phyloP scores from a whole-genome alignment of 345 rosid species.

The Citrus sinensis region DNA sequence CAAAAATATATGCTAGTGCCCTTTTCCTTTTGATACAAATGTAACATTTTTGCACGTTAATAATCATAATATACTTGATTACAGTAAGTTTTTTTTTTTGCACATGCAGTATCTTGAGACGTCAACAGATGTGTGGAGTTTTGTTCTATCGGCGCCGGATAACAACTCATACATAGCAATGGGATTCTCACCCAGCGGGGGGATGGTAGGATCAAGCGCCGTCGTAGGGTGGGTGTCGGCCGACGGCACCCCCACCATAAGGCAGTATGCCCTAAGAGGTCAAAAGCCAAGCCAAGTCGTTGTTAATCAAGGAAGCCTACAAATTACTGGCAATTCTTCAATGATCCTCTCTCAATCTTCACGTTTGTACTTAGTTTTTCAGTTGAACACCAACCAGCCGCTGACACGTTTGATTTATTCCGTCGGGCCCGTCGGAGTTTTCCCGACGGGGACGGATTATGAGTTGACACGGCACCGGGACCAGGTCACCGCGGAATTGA shows the following conservation, averaged over 20 bases:
- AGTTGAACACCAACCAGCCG: conserved; percentile 45
- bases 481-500: conserved; percentile 41
- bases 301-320: conserved; percentile 55
- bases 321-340: conserved; percentile 28
- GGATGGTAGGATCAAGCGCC: conserved; percentile 76
- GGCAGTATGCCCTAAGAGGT: conserved; percentile 55
- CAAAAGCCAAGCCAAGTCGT: conserved; percentile 31
- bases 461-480: conserved; percentile 48
- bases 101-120: conserved; percentile 45
- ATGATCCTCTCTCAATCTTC: conserved; percentile 42
- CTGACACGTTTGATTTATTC: conserved; percentile 48
- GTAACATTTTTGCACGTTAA: too few relatives aligned
- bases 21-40: too few relatives aligned
- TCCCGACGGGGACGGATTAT: conserved; percentile 45
- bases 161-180: conserved; percentile 47
- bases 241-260: conserved; percentile 21
- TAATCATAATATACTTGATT: too few relatives aligned
- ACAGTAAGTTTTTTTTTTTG: background rate
- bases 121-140: conserved; percentile 53
- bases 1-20: too few relatives aligned
- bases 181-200: conserved; percentile 64
- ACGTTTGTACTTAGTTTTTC: conserved; percentile 64
- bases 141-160: conserved; percentile 63
- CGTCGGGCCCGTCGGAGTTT: conserved; percentile 41
- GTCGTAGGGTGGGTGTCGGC: conserved; percentile 71